Evolutionary conservation across 306 rosid genomes (phyloP).

Genomic region (Lotus japonicus): DNA sequence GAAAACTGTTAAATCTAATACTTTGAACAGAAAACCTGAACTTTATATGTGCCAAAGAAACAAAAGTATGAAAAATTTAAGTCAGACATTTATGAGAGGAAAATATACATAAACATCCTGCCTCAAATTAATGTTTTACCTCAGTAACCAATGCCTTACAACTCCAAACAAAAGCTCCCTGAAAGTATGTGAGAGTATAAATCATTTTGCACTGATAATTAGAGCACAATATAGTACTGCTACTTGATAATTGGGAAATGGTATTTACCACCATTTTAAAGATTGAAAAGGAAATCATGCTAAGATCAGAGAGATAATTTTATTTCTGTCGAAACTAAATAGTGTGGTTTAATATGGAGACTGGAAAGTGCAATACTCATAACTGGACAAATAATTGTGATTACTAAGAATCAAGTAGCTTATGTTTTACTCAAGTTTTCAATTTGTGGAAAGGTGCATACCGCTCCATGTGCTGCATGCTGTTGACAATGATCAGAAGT

Average conservation of each 20-base stretch:
- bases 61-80: background rate
- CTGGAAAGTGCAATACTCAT: background rate
- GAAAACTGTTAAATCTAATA: background rate
- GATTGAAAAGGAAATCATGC: background rate
- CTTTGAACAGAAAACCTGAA: background rate
- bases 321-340: conserved; percentile 9
- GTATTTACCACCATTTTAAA: conserved; percentile 5
- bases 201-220: conserved; percentile 10
- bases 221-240: background rate
- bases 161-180: conserved; percentile 98
- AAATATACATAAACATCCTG: background rate
- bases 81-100: background rate
- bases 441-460: conserved; percentile 42
- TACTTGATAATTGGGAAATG: background rate
- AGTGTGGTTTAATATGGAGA: conserved; percentile 1
- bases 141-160: conserved; percentile 80
- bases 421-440: background rate
- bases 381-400: background rate
- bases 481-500: conserved; percentile 81
- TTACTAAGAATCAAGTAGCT: conserved; percentile 6
- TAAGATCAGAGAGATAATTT: background rate
- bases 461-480: conserved; percentile 83
- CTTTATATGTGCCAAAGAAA: background rate
- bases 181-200: conserved; percentile 25
- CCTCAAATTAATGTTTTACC: conserved; percentile 47